These are phyloP conservation scores for Trametes cubensis DNA, from an alignment of 768 basidiomycete genomes.

Conservation along the genomic window DNA sequence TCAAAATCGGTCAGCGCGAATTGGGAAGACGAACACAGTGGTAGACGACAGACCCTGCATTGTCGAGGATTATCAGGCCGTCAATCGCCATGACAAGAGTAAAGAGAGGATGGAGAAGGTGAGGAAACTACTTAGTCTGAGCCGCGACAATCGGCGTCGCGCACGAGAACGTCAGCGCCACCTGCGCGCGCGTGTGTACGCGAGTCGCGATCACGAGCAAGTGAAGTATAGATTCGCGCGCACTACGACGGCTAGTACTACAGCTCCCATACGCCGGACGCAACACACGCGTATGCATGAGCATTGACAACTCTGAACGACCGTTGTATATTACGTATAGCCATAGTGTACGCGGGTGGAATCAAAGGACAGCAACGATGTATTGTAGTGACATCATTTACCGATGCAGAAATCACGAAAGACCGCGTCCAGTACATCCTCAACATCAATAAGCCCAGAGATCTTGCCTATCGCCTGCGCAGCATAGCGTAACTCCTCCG, in stretches of 20 bases:
- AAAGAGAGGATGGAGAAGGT: neutral
- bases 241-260: neutral
- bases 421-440: conserved; percentile 81
- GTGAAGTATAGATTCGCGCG: neutral
- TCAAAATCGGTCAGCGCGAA: conserved; percentile 1
- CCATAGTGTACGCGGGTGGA: neutral
- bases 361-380: no score
- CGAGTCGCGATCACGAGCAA: neutral
- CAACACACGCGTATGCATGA: neutral
- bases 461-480: conserved; percentile 81
- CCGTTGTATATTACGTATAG: neutral
- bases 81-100: conserved; percentile 65
- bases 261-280: neutral
- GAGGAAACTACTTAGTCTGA: neutral
- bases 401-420: conserved; percentile 91
- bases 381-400: conserved; percentile 46
- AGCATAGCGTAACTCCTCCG: conserved; percentile 88
- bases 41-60: conserved; percentile 57
- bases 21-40: neutral
- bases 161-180: conserved; percentile 1
- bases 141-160: neutral
- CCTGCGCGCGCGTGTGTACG: neutral
- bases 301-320: no score
- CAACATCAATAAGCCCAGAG: conserved; percentile 78
- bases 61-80: conserved; percentile 79